Conservation (phyloP, 2,329 filamentous ascomycete species). For the Atkinsonella texensis region DNA sequence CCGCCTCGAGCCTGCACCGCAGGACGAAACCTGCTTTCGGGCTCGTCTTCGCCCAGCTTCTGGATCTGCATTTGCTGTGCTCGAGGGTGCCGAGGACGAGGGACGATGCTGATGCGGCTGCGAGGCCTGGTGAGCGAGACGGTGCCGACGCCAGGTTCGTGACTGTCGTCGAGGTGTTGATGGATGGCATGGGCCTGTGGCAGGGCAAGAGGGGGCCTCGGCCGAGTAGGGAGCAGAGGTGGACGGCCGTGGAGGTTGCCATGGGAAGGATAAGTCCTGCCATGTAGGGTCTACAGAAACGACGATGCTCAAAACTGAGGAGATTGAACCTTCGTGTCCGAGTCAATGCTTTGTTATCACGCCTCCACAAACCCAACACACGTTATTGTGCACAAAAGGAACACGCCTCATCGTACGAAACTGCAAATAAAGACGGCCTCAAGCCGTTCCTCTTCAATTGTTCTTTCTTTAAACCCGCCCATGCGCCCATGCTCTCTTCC, state of each 20-base stretch:
- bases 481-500: background rate
- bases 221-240: constrained; percentile 37
- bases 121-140: background rate
- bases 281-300: background rate
- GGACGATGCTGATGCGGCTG: constrained; percentile 23
- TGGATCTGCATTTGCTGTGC: constrained; percentile 43
- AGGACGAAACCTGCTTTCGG: constrained; percentile 41
- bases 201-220: constrained; percentile 19
- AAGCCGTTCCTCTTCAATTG: background rate
- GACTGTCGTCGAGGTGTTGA: constrained; percentile 38
- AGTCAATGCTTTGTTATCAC: background rate
- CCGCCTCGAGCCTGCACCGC: constrained; percentile 11
- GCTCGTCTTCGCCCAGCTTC: constrained; percentile 39
- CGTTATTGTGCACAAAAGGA: background rate
- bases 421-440: background rate
- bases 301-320: too few relatives aligned
- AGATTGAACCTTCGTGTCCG: too few relatives aligned
- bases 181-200: constrained; percentile 39
- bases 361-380: constrained; percentile 2
- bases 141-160: constrained; percentile 13
- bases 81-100: constrained; percentile 28
- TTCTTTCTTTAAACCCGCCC: background rate
- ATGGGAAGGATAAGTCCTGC: constrained; percentile 19
- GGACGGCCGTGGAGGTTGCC: constrained; percentile 35
- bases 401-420: background rate